These are phyloP conservation scores for Pterulicium gracile DNA, from an alignment of 1,284 basidiomycete species.

Conservation along the genomic window DNA sequence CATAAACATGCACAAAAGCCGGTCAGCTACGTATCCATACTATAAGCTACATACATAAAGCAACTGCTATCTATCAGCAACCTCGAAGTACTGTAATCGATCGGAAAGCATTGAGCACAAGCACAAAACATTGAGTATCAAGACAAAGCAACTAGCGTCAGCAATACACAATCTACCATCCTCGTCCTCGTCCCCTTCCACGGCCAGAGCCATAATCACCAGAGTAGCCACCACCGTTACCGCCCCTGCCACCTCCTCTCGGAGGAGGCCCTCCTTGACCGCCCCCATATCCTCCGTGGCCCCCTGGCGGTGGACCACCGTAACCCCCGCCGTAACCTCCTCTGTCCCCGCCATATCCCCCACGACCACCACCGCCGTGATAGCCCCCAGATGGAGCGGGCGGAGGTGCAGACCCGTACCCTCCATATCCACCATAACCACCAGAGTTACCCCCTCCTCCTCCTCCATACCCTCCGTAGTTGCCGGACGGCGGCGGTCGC, in stretches of 20 bases:
- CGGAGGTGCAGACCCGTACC: constrained; percentile 3
- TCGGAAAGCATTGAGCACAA: no score
- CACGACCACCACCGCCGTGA: constrained; percentile 8
- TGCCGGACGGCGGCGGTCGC: not conserved
- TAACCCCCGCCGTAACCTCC: constrained; percentile 13
- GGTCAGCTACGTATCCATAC: no score
- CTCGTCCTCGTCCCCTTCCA: constrained; percentile 8
- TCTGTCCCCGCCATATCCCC: not conserved
- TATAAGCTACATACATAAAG: no score
- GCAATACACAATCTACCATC: no score
- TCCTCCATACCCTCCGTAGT: constrained; percentile 3
- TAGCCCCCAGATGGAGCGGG: constrained; percentile 1
- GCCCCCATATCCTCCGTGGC: constrained; percentile 13
- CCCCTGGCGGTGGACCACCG: constrained; percentile 12
- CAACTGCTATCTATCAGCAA: no score
- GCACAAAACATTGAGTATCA: no score
- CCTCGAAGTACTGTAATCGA: no score
- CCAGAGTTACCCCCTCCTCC: constrained; percentile 12
- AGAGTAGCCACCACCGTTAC: constrained; percentile 7
- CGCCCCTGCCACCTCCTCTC: constrained; percentile 1
- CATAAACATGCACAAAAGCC: no score
- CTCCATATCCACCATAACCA: constrained; percentile 14
- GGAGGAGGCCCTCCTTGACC: constrained; percentile 8
- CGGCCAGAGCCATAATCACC: no score
- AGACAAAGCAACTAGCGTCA: no score